A percentile compares a stretch with the other conserved stretches of the same genome.
phyloP scores from a whole-genome alignment of 192 early-diverging fungal species.

The Chytriomyces sp. region DNA sequence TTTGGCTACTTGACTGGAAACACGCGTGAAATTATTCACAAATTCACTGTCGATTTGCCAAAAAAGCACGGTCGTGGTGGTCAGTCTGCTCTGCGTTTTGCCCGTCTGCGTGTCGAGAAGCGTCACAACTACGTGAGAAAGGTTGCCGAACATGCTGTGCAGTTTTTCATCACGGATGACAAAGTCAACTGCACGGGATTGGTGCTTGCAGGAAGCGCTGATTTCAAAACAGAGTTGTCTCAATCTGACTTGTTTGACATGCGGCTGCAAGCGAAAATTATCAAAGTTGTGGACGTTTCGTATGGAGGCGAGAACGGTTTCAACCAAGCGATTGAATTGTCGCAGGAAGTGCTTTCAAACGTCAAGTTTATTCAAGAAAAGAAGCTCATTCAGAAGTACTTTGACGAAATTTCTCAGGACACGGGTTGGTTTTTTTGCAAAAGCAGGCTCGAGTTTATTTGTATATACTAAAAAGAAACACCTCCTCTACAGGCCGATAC shows the following conservation, averaged over 20 bases:
- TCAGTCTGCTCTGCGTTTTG: slow-evolving; percentile 99
- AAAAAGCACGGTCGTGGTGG: slow-evolving; percentile 99
- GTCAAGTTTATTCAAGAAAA: slow-evolving; percentile 99
- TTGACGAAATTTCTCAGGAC: slow-evolving; percentile 96
- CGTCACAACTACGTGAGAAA: slow-evolving; percentile 99
- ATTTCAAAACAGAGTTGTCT: slow-evolving; percentile 96
- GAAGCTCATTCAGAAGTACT: slow-evolving; percentile 93
- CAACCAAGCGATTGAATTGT: slow-evolving; percentile 95
- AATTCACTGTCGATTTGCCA: slow-evolving; percentile 94
- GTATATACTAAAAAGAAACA: background rate
- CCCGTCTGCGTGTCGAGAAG: slow-evolving; percentile 98
- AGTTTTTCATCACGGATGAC: slow-evolving; percentile 94
- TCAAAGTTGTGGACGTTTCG: slow-evolving; percentile 95
- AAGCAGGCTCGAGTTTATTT: background rate
- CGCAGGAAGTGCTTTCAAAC: slow-evolving; percentile 87
- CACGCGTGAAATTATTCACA: slow-evolving; percentile 91
- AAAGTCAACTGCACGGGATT: slow-evolving; percentile 86
- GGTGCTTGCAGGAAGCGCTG: slow-evolving; percentile 96
- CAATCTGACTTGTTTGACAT: slow-evolving; percentile 97
- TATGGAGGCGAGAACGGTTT: slow-evolving; percentile 99
- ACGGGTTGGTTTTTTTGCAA: slow-evolving; percentile 49
- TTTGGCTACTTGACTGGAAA: slow-evolving; percentile 96
- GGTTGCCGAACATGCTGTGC: slow-evolving; percentile 95
- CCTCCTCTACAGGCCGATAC: slow-evolving; percentile 72
- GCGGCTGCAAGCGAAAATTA: slow-evolving; percentile 84